Conservation (phyloP, 257 asterid genomes). For the Lycium barbarum region DNA sequence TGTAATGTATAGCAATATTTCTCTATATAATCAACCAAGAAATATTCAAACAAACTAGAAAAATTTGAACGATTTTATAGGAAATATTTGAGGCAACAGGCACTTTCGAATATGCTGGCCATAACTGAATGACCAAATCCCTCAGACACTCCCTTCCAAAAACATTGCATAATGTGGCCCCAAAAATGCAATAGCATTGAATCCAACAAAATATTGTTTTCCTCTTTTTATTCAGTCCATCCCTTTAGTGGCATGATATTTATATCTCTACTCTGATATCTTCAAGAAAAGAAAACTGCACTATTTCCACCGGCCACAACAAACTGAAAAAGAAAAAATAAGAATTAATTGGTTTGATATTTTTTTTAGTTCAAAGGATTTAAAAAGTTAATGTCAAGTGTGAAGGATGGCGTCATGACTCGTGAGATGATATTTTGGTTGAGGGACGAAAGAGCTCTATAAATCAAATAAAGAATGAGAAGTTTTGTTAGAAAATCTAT, state of each 20-base stretch:
- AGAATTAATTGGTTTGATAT: not conserved
- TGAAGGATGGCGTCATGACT: constrained; percentile 27
- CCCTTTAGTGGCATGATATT: not conserved
- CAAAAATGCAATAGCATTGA: constrained; percentile 1
- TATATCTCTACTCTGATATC: not conserved
- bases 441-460: not conserved
- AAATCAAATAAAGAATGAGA: not conserved
- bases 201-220: not conserved
- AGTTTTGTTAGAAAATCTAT: not conserved
- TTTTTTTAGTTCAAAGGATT: not conserved
- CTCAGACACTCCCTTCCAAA: not conserved
- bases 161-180: not conserved
- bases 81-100: not conserved
- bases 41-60: too few relatives aligned
- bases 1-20: too few relatives aligned
- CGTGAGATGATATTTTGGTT: constrained; percentile 6
- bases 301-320: not conserved
- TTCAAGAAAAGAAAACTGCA: not conserved
- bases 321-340: not conserved
- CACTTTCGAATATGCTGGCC: not conserved
- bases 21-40: too few relatives aligned
- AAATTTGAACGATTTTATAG: too few relatives aligned
- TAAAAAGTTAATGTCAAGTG: constrained; percentile 15
- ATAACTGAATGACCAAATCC: not conserved
- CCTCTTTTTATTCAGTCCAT: not conserved